Evolutionary conservation across 78 protist genomes (phyloP), one percentile per base, ranked within the genome.

Genomic region (Polysphondylium violaceum): DNA sequence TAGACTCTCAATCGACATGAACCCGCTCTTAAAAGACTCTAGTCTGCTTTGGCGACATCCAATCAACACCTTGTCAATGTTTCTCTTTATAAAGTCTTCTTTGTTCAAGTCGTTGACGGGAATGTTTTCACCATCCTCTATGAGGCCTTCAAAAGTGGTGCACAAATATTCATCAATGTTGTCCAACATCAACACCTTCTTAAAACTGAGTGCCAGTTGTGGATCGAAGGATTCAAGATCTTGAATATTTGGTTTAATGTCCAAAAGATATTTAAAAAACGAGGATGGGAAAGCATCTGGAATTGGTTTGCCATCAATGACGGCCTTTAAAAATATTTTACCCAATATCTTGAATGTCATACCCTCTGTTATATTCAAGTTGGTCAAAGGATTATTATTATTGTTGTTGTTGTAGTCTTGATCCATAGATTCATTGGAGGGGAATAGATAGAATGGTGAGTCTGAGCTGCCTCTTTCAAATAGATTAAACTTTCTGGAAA

Each of bases 271-370:
- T 56, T 79, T 79, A 23, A 79, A 79, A 21, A 79, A 67, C 9
- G 88, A 67, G 8, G 88, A 65, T 60, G 88, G 88, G 38, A 79
- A 79, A 7, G 38, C 74, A 67, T 79, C 88, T 6, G 88, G 88
- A 16, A 79, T 79, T 11, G 76, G 77, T 40, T 67, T 79, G 12
- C 88, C 88, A 53, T 79, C 88, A 40, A 79, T 79, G 44, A 79
- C 51, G 16, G 88, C 58, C 50, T 79, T 79, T 27, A 79, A 27
- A 55, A 79, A 79, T 23, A 79, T 40, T 40, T 36, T 79, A 41
- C 88, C 88, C n/a, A 79, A 43, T 25, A 61, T 53, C 21, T 67
- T 64, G 31, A 16, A 79, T 27, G 53, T 51, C 27, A 9, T 12
- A 3, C 11, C 27, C 33, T 79, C 88, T 8, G 51, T 36, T 29